Evolutionary conservation across 805 yeast species (phyloP).

Genomic region (Komagataella pastoris): DNA sequence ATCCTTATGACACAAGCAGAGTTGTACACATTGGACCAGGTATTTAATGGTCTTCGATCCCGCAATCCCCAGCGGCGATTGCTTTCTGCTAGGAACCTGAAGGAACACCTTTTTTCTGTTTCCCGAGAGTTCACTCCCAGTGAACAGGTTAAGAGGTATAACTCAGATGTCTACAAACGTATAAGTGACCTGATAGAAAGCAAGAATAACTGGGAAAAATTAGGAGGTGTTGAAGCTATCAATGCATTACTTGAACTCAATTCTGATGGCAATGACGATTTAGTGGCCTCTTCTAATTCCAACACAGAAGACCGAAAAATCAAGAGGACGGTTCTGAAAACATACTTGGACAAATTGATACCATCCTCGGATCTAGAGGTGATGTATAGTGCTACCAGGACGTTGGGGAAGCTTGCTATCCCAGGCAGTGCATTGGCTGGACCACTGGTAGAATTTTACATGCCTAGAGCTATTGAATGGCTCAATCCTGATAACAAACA

Average conservation of each 20-base stretch:
- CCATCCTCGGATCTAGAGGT: slow-evolving; percentile 75
- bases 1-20: background rate
- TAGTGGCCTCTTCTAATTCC: background rate
- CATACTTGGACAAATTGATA: slow-evolving; percentile 67
- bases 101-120: slow-evolving; percentile 53
- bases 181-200: slow-evolving; percentile 79
- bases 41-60: slow-evolving; percentile 35
- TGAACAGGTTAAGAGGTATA: slow-evolving; percentile 71
- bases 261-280: slow-evolving; percentile 9
- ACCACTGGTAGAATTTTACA: slow-evolving; percentile 87
- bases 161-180: slow-evolving; percentile 74
- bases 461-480: slow-evolving; percentile 84
- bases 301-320: slow-evolving; percentile 61
- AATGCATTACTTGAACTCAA: slow-evolving; percentile 79
- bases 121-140: slow-evolving; percentile 65
- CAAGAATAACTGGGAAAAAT: slow-evolving; percentile 52
- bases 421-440: slow-evolving; percentile 86
- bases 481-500: slow-evolving; percentile 80
- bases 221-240: slow-evolving; percentile 88
- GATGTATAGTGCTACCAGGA: slow-evolving; percentile 76
- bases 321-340: slow-evolving; percentile 84
- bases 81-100: slow-evolving; percentile 57
- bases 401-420: slow-evolving; percentile 78
- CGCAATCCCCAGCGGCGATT: slow-evolving; percentile 27
- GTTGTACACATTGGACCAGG: slow-evolving; percentile 28